These are phyloP conservation scores for Exophiala aquamarina DNA, from an alignment of 2,329 filamentous ascomycete species.

Conservation along the genomic window DNA sequence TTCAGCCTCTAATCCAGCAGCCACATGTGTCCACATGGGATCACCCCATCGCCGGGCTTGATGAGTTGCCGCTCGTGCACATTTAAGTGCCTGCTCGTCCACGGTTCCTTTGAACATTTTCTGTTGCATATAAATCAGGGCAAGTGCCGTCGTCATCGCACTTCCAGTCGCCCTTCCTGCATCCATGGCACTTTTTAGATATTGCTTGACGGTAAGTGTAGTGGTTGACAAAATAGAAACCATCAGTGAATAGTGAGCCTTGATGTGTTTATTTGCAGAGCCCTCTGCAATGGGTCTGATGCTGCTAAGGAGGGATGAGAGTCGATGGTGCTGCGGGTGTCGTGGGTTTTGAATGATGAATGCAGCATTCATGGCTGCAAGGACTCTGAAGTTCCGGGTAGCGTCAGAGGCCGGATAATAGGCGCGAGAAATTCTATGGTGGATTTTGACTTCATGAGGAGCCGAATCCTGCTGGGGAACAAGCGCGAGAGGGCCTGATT, in stretches of 20 bases:
- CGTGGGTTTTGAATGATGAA: conserved; percentile 68
- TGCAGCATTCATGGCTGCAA: conserved; percentile 64
- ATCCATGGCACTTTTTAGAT: conserved; percentile 71
- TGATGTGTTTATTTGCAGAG: conserved; percentile 73
- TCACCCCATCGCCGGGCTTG: conserved; percentile 71
- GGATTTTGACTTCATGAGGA: conserved; percentile 28
- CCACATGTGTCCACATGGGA: conserved; percentile 75
- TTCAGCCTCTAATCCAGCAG: conserved; percentile 74
- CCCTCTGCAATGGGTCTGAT: conserved; percentile 67
- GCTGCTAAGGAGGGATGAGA: conserved; percentile 62
- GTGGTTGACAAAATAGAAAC: conserved; percentile 65
- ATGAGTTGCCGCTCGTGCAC: conserved; percentile 66
- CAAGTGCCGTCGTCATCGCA: conserved; percentile 76
- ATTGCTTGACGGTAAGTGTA: conserved; percentile 75
- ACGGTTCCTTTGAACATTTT: conserved; percentile 80
- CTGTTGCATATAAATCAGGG: conserved; percentile 80
- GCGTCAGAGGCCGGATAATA: conserved; percentile 37
- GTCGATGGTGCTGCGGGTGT: conserved; percentile 58
- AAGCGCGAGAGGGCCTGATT: conserved; percentile 60
- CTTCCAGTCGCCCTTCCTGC: conserved; percentile 70
- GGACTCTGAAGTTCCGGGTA: conserved; percentile 64
- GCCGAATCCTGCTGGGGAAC: conserved; percentile 26
- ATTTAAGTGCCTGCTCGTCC: conserved; percentile 76
- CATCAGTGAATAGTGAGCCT: conserved; percentile 74
- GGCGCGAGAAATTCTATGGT: conserved; percentile 7